These are phyloP conservation scores for Didymella keratinophila DNA, from an alignment of 2,329 filamentous ascomycete species.

Conservation along the genomic window DNA sequence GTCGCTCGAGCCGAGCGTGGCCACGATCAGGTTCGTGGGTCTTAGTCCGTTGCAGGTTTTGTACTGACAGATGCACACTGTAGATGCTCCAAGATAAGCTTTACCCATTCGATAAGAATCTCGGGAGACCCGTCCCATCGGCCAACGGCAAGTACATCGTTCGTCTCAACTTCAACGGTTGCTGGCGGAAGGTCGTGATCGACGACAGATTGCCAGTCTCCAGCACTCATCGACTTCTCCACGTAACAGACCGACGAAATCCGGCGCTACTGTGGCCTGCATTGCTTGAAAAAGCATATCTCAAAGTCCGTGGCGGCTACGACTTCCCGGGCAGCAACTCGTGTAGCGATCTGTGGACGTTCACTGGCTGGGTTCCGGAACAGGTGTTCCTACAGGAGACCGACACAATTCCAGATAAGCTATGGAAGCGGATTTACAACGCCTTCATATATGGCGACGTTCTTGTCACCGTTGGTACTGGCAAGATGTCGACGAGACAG, in stretches of 20 bases:
- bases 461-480: slow-evolving; percentile 88
- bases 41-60: background rate
- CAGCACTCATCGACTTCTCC: slow-evolving; percentile 75
- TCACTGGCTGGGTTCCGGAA: slow-evolving; percentile 97
- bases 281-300: slow-evolving; percentile 91
- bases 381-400: slow-evolving; percentile 89
- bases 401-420: slow-evolving; percentile 75
- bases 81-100: slow-evolving; percentile 76
- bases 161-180: slow-evolving; percentile 95
- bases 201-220: slow-evolving; percentile 88
- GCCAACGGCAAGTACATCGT: slow-evolving; percentile 88
- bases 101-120: slow-evolving; percentile 73
- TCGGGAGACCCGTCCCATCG: slow-evolving; percentile 67
- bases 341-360: slow-evolving; percentile 88
- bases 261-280: slow-evolving; percentile 88
- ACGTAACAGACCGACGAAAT: slow-evolving; percentile 86
- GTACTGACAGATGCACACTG: slow-evolving; percentile 18
- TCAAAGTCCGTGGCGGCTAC: slow-evolving; percentile 94
- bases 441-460: slow-evolving; percentile 82
- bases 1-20: slow-evolving; percentile 74
- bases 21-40: slow-evolving; percentile 67
- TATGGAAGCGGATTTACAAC: slow-evolving; percentile 80
- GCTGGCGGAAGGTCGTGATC: slow-evolving; percentile 83
- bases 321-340: slow-evolving; percentile 98
- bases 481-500: slow-evolving; percentile 77